phyloP scores from a whole-genome alignment of 148 eudicot genomes.

The Linanthus parryae region DNA sequence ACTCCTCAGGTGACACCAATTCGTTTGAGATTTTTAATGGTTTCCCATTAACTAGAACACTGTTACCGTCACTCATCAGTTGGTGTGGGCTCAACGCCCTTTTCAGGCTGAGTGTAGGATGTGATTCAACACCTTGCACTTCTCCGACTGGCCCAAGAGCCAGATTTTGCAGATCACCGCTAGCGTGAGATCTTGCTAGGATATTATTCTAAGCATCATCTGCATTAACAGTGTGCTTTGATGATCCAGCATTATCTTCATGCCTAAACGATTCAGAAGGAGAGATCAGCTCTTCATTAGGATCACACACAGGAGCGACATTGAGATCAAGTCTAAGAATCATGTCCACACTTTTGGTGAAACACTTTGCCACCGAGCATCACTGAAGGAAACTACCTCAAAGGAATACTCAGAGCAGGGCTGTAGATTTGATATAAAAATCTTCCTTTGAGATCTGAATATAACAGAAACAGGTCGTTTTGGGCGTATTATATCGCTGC shows the following conservation, averaged over 20 bases:
- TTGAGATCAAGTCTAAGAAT: conserved; percentile 66
- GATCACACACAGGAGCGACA: conserved; percentile 75
- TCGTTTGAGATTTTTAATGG: conserved; percentile 27
- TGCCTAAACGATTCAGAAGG: conserved; percentile 72
- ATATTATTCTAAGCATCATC: conserved; percentile 56
- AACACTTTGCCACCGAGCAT: conserved; percentile 78
- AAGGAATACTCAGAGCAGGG: conserved; percentile 94
- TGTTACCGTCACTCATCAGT: conserved; percentile 69
- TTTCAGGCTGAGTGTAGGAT: conserved; percentile 29
- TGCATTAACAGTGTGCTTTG: conserved; percentile 32
- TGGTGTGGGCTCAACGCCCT: conserved; percentile 43
- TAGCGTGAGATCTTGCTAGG: conserved; percentile 43
- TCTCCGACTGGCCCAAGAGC: conserved; percentile 32
- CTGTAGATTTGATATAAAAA: conserved; percentile 50
- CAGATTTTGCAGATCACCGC: conserved; percentile 58
- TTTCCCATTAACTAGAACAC: conserved; percentile 51
- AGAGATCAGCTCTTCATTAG: conserved; percentile 73
- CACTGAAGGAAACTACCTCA: conserved; percentile 59
- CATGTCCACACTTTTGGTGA: conserved; percentile 64
- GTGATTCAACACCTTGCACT: conserved; percentile 44
- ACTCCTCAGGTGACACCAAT: conserved; percentile 51
- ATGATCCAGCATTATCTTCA: conserved; percentile 43
- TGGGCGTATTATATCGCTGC: conserved; percentile 43
- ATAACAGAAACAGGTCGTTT: conserved; percentile 53
- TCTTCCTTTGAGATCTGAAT: conserved; percentile 51